Conservation (phyloP, 2,329 filamentous ascomycete species). For the Pseudogymnoascus sp. region DNA sequence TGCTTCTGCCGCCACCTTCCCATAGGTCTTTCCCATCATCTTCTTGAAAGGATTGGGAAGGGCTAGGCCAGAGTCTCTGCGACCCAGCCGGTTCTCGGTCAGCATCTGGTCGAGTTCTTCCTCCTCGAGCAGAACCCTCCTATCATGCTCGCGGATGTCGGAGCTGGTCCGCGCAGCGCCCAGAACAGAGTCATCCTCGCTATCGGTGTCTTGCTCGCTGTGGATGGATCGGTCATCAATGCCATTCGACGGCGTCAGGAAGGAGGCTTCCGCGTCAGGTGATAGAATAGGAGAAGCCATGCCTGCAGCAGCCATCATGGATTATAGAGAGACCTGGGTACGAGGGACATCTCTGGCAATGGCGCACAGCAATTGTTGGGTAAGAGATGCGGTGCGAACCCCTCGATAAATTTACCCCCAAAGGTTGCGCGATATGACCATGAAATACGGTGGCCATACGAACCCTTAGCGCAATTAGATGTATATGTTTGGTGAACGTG, state of each 20-base stretch:
- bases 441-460: not conserved
- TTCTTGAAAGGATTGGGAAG: constrained; percentile 34
- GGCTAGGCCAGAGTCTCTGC: constrained; percentile 22
- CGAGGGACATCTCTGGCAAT: not conserved
- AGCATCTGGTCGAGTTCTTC: constrained; percentile 59
- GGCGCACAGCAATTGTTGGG: not conserved
- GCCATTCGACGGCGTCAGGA: not conserved
- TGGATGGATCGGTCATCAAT: constrained; percentile 26
- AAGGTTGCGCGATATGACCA: not conserved
- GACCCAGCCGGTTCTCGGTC: constrained; percentile 39
- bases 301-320: not conserved
- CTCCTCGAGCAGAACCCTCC: constrained; percentile 64
- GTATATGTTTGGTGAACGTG: not conserved
- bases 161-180: constrained; percentile 57
- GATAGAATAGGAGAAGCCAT: not conserved
- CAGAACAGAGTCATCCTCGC: constrained; percentile 64
- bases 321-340: not conserved
- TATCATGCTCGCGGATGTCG: constrained; percentile 61
- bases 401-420: constrained; percentile 9
- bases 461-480: not conserved
- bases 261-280: not conserved
- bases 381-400: not conserved
- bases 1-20: constrained; percentile 38
- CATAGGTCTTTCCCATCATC: constrained; percentile 23
- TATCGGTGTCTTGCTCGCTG: constrained; percentile 66